Evolutionary conservation across 2,329 filamentous ascomycete species (phyloP), one percentile per base, ranked within the genome.

Genomic region (Emericellopsis cladophorae): DNA sequence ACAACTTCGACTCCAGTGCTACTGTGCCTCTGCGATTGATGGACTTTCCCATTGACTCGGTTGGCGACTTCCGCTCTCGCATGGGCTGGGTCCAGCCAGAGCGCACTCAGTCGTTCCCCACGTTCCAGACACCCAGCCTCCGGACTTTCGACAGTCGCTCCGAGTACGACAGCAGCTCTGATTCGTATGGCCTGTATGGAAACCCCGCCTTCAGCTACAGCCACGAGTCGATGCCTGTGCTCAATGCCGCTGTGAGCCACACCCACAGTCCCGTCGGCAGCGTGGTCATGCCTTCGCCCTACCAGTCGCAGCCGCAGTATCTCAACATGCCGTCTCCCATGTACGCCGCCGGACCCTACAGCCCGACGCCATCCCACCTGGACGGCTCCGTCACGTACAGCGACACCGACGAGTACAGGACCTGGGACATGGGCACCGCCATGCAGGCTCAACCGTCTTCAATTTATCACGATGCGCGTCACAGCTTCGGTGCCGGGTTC

Each of bases 1-100:
- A 73, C 45, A 66, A 66, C 16, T 66, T 71, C 43, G 72, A 76
- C 42, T 68, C 68, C 14, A 73, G 76, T 22, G 60, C 73, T 34
- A 74, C 79, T 52, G 74, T 78, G 24, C 76, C 79, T 10, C 60
- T 84, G 45, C 65, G 68, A 5, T 67, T 88, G 35, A 84, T 87
- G 77, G 77, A 84, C 49, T 79, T 80, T 46, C 81, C 84, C 15
- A 77, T 83, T 42, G 73, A 84, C 49, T 76, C 78, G 37, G 76
- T 84, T 42, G 65, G 68, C 43, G 76, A 79, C 51, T 87, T 88
- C 60, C 77, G 80, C 49, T 68, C 65, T 31, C 74, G 79, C 48
- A 79, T 85, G 67, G 78, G 81, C 37, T 84, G 78, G 78, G 57
- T 68, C 36, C 70, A 76, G 45, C 76, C 76, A 10, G 64, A 67